Evolutionary conservation across 1,139 yeast species (phyloP), one percentile per base, ranked within the genome.

Genomic region (Casaregolazyma suthepensis): DNA sequence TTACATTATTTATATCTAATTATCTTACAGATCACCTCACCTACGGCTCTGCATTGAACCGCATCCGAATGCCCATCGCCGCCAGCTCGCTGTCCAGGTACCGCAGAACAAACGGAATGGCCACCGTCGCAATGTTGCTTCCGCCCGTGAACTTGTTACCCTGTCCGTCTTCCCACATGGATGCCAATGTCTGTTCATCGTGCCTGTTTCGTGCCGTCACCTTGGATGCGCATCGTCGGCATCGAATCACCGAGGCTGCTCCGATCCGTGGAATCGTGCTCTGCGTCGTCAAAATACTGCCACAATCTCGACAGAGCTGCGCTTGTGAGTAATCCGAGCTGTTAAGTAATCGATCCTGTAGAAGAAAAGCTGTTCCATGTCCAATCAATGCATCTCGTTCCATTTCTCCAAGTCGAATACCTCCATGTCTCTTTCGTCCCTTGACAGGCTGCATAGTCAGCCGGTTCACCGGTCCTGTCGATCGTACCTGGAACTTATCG

Each of bases 341-440:
- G 73, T 94, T 93, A 70, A 94, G 79, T 67, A 93, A 78, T 73
- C 99, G 85, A 70, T 93, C 99, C 71, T 93, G 99, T 62, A 93
- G 76, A 66, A 93, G 75, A 82, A 82, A 93, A 1, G 99, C 90
- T n/a, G 99, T 86, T 74, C 99, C 99, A 69, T 94, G 99, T 58
- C 99, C 99, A 69, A 93, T 90, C 65, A 93, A 77, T 1, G 99
- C 99, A 78, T 93, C 99, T 76, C 99, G 87, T 75, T 93, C 99
- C 99, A 93, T 93, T 73, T 93, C 99, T 70, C 99, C 99, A 44
- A 93, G 96, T 79, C 99, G 96, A 64, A 93, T 93, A 85, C 99
- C 99, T 74, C 99, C 99, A 61, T 87, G 84, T 75, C 99, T 84
- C 83, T 93, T 94, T 76, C 99, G 86, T 66, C 99, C 99, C 76